Base-by-base conservation (phyloP, 768 basidiomycete species). In the Suillus decipiens region DNA sequence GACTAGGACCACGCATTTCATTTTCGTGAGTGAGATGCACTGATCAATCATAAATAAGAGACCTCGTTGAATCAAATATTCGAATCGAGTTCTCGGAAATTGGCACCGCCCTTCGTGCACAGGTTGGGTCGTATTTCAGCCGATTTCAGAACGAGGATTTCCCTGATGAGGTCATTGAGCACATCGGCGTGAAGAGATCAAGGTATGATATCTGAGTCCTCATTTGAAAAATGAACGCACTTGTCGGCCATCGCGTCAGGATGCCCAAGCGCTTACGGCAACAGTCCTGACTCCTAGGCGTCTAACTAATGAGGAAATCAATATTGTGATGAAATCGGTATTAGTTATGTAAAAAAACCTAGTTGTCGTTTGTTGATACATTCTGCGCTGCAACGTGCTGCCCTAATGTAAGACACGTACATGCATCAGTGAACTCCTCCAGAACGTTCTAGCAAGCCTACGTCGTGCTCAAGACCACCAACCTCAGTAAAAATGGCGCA, bases 161-260 rank as follows among this genome's bases (percentile, higher is more conserved):
- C 15, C 6, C 39, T 17, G 15, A 41, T 17, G 39, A 60, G 41
- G 3, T 78, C 75, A 63, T 84, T 83, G 53, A 84, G 71, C 50
- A 77, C 78, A 63, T 84, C 81, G 61, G 81, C 82, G 63, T 81
- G 73, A 10, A 76, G 36, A 19, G 71, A 75, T 39, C 41, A 33
- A 15, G 61, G 53, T 39, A n/a, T n/a, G n/a, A n/a, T n/a, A n/a
- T 69, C 67, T 48, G 64, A 65, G 19, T 53, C 28, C 19, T 58
- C 64, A 39, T 10, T 63, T 17, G 55, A 62, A 36, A n/a, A 19
- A 33, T 54, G 33, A 11, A n/a, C 19, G 17, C 51, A 31, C 31
- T 53, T 53, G n/a, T n/a, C n/a, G n/a, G n/a, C n/a, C n/a, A n/a
- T n/a, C n/a, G n/a, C n/a, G n/a, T n/a, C n/a, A n/a, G n/a, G n/a